phyloP scores from a whole-genome alignment of 768 basidiomycete species.

The Lentinula sp. region DNA sequence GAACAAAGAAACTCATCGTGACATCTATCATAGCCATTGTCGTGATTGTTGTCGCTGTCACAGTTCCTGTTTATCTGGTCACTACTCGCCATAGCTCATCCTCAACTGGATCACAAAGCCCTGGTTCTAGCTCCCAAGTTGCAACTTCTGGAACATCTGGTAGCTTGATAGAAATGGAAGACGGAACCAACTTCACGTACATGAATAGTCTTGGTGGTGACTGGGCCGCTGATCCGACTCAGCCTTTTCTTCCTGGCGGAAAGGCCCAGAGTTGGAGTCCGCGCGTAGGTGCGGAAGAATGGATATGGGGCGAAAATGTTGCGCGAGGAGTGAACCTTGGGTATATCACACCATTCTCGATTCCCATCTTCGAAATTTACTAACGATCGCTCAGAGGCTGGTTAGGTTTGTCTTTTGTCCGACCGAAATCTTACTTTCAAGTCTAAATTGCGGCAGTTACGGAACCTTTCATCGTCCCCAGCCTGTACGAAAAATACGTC shows the following conservation, averaged over 20 bases:
- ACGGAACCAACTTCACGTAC: conserved; percentile 79
- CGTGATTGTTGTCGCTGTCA: conserved; percentile 29
- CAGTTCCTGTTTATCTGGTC: conserved; percentile 27
- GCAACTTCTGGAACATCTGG: conserved; percentile 56
- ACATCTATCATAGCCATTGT: conserved; percentile 21
- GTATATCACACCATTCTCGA: conserved; percentile 25
- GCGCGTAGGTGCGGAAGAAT: conserved; percentile 62
- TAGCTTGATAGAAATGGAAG: conserved; percentile 58
- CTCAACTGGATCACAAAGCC: conserved; percentile 7
- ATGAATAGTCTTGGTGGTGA: conserved; percentile 72
- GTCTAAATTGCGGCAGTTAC: conserved; percentile 52
- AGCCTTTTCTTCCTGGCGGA: conserved; percentile 71
- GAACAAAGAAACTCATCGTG: conserved; percentile 15
- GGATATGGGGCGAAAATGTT: conserved; percentile 65
- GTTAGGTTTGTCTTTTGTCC: conserved; percentile 28
- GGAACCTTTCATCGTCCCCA: conserved; percentile 75
- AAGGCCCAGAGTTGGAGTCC: conserved; percentile 76
- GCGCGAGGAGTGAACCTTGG: conserved; percentile 53
- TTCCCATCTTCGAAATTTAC: neutral
- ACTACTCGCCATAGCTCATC: conserved; percentile 10
- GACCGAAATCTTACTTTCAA: conserved; percentile 3
- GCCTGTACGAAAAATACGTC: conserved; percentile 62
- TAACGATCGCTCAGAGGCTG: conserved; percentile 30
- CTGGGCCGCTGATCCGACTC: conserved; percentile 69
- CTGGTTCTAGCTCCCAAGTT: conserved; percentile 10